Evolutionary conservation across 2,329 filamentous ascomycete genomes (phyloP).

Genomic region (Colletotrichum tofieldiae): DNA sequence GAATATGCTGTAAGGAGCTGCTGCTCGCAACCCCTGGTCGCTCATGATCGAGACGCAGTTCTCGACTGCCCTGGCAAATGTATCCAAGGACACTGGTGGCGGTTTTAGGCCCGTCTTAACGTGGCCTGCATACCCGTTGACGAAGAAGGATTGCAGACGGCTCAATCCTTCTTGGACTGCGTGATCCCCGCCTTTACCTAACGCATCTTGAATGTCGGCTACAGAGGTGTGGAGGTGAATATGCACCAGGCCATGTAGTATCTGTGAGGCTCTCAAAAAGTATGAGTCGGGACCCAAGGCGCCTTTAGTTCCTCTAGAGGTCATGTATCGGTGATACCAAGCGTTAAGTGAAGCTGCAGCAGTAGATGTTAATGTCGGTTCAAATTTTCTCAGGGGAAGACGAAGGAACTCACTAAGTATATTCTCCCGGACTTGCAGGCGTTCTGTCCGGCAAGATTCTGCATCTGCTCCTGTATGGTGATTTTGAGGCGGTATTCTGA

Average conservation of each 20-base stretch:
- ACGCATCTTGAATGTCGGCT: slow-evolving; percentile 24
- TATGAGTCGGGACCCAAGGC: neutral
- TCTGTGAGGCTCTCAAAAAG: slow-evolving; percentile 5
- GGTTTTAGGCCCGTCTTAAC: neutral
- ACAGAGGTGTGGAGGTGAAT: slow-evolving; percentile 19
- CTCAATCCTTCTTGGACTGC: neutral
- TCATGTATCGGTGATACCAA: neutral
- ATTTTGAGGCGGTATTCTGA: neutral
- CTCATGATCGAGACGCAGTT: neutral
- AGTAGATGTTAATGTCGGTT: neutral
- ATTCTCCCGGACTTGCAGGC: neutral
- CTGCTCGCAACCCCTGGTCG: neutral
- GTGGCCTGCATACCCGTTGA: neutral
- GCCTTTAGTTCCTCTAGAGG: neutral
- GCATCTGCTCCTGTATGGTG: too few relatives aligned
- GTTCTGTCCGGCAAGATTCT: neutral
- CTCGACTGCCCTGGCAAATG: neutral
- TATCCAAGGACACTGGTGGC: neutral
- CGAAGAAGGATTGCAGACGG: slow-evolving; percentile 10
- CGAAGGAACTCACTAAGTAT: neutral
- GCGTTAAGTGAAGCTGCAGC: neutral
- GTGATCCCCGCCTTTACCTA: slow-evolving; percentile 14
- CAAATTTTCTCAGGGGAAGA: neutral
- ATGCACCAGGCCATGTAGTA: slow-evolving; percentile 9
- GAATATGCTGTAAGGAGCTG: slow-evolving; percentile 23